Evolutionary conservation across 2,329 filamentous ascomycete genomes (phyloP).

Genomic region (Thelonectria rubi): DNA sequence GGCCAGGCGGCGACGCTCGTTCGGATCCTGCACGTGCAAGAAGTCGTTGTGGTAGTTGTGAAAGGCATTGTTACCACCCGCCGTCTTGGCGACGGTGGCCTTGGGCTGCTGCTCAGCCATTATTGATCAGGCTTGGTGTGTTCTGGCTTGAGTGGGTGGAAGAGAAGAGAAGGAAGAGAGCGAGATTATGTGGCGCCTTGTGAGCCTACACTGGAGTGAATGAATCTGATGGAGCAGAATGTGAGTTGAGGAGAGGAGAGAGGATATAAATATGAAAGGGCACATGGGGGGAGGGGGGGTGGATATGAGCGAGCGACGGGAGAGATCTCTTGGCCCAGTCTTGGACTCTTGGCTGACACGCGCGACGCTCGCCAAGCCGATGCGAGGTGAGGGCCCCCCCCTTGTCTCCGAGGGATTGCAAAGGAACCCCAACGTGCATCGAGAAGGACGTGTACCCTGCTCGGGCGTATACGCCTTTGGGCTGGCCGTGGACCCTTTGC

Average conservation of each 20-base stretch:
- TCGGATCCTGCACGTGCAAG: slow-evolving; percentile 70
- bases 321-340: slow-evolving; percentile 4
- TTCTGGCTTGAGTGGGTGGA: too few relatives aligned
- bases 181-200: neutral
- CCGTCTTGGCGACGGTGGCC: slow-evolving; percentile 54
- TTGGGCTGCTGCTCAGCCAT: slow-evolving; percentile 34
- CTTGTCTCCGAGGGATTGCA: neutral
- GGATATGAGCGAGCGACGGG: neutral
- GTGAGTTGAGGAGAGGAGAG: neutral
- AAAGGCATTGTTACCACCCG: slow-evolving; percentile 75
- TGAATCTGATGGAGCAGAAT: slow-evolving; percentile 2
- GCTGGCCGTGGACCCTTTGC: neutral
- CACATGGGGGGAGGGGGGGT: neutral
- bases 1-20: slow-evolving; percentile 80
- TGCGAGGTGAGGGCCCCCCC: neutral
- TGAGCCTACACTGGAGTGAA: neutral
- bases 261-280: slow-evolving; percentile 18
- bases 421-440: neutral
- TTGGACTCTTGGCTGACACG: slow-evolving; percentile 2
- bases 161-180: slow-evolving; percentile 1
- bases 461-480: neutral
- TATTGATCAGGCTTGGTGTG: too few relatives aligned
- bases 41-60: slow-evolving; percentile 84
- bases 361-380: neutral
- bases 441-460: neutral